Percentiles rank a stretch among this genome's conserved stretches.
Evolutionary conservation across 345 rosid species (phyloP).

Genomic region (Balakata baccata): DNA sequence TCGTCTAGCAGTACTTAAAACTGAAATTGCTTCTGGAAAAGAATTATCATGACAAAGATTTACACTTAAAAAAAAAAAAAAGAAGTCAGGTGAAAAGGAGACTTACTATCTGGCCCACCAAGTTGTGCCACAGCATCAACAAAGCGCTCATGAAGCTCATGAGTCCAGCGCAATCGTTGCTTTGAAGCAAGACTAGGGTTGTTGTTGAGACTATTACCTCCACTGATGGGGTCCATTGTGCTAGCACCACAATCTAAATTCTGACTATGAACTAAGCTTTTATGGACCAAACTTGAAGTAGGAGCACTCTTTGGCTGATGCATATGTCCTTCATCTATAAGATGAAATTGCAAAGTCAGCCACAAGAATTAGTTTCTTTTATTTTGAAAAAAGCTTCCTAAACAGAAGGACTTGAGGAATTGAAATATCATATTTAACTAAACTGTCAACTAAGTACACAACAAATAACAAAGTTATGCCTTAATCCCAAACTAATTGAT

Average conservation of each 20-base stretch:
- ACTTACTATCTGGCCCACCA: slow-evolving; percentile 99
- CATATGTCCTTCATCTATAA: slow-evolving; percentile 45
- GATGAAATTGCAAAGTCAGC: slow-evolving; percentile 14
- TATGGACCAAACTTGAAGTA: slow-evolving; percentile 40
- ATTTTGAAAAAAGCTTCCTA: neutral
- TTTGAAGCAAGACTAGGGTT: slow-evolving; percentile 85
- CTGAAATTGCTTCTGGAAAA: neutral
- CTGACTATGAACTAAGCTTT: slow-evolving; percentile 52
- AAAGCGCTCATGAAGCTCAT: slow-evolving; percentile 98
- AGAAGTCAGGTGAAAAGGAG: slow-evolving; percentile 8
- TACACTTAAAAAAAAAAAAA: too few species aligned
- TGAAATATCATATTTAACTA: neutral
- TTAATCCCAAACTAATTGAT: too few species aligned
- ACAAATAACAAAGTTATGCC: too few species aligned
- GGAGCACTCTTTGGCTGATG: slow-evolving; percentile 44
- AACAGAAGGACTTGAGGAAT: neutral
- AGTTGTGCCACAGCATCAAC: slow-evolving; percentile 99
- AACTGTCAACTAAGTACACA: too few species aligned
- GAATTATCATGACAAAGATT: neutral
- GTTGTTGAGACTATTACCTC: slow-evolving; percentile 56
- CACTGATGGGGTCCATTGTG: slow-evolving; percentile 68
- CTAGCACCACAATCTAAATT: slow-evolving; percentile 45
- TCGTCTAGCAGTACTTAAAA: neutral
- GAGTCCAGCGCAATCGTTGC: slow-evolving; percentile 96
- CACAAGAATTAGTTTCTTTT: neutral